Percentiles rank a stretch among this genome's conserved stretches.
Evolutionary conservation across 1,139 yeast species (phyloP).

Genomic region (Candida sojae): DNA sequence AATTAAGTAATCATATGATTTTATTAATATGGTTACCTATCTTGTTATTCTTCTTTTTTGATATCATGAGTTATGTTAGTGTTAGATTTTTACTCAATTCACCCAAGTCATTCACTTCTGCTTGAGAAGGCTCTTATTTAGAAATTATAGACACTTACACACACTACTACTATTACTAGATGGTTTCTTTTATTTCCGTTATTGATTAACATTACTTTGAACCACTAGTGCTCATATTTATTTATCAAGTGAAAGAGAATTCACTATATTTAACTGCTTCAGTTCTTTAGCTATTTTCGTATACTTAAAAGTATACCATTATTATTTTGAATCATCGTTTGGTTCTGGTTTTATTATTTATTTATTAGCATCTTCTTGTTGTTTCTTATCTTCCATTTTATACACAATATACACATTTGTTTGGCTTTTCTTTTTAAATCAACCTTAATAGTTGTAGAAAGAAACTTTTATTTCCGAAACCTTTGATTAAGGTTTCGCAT

Average conservation of each 20-base stretch:
- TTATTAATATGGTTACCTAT: conserved; percentile 9
- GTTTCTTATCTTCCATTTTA: background rate
- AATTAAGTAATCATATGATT: conserved; percentile 6
- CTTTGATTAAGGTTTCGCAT: too few relatives aligned
- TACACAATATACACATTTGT: conserved; percentile 1
- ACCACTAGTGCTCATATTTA: background rate
- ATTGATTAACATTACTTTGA: background rate
- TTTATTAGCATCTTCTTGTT: background rate
- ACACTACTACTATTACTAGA: background rate
- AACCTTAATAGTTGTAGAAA: background rate
- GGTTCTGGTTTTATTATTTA: background rate
- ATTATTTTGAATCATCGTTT: background rate
- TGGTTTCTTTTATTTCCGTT: background rate
- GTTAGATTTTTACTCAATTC: background rate
- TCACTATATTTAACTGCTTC: background rate
- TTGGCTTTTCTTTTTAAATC: background rate
- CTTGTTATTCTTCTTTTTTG: conserved; percentile 7
- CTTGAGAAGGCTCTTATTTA: background rate
- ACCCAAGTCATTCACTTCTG: background rate
- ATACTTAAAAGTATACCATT: background rate
- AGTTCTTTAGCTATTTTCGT: background rate
- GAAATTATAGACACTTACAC: background rate
- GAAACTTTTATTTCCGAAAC: too few relatives aligned
- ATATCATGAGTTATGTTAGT: conserved; percentile 5
- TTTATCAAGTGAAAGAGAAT: background rate